Percentiles rank a stretch among this genome's conserved stretches.
Evolutionary conservation across 768 basidiomycete genomes (phyloP).

Genomic region (Epithele typhae): DNA sequence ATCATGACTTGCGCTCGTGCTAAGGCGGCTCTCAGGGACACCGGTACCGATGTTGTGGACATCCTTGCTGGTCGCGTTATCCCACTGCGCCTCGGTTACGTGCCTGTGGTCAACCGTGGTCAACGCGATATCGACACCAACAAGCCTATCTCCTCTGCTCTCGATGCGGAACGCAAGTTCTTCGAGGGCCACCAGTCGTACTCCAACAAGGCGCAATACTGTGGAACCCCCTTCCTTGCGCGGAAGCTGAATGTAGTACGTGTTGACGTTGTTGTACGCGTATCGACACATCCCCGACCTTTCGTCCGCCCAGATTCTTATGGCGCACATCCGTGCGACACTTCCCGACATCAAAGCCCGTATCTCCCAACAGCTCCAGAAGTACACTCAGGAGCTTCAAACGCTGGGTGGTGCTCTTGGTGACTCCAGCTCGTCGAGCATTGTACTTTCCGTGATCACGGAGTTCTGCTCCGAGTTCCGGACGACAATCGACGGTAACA

Average conservation of each 20-base stretch:
- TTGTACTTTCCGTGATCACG: conserved; percentile 96
- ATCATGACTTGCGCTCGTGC: conserved; percentile 9
- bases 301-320: conserved; percentile 71
- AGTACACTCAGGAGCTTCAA: conserved; percentile 79
- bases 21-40: conserved; percentile 60
- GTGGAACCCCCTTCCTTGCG: conserved; percentile 95
- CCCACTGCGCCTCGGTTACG: conserved; percentile 93
- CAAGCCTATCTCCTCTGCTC: conserved; percentile 79
- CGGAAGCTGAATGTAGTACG: conserved; percentile 91
- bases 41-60: conserved; percentile 97
- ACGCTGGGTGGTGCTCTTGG: conserved; percentile 85
- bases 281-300: conserved; percentile 28
- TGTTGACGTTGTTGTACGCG: conserved; percentile 46
- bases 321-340: conserved; percentile 97
- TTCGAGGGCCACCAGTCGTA: conserved; percentile 95
- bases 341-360: conserved; percentile 98
- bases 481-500: conserved; percentile 94
- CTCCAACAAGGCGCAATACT: conserved; percentile 91
- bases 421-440: conserved; percentile 81
- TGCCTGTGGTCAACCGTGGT: conserved; percentile 97
- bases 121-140: conserved; percentile 93
- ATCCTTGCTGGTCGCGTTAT: conserved; percentile 97
- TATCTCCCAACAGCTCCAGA: conserved; percentile 86
- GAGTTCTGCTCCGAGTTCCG: conserved; percentile 98
- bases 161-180: conserved; percentile 88